Evolutionary conservation across 371 early-diverging fungal species (phyloP), one percentile per base, ranked within the genome.

Genomic region (Mucor irregularis): DNA sequence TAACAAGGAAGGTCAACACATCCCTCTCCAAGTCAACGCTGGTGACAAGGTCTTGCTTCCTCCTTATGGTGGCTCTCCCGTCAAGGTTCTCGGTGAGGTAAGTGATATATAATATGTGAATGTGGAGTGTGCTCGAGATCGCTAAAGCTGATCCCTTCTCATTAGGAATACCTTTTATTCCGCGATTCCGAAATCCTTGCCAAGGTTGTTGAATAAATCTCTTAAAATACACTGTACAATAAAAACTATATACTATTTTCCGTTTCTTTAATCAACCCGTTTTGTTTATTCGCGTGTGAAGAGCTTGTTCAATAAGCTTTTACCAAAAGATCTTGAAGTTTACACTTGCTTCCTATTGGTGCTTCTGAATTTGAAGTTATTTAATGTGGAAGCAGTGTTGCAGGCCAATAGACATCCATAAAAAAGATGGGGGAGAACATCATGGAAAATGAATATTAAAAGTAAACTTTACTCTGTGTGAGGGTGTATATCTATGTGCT

Each of bases 21-120:
- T 91, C 51, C 88, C 97, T 49, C 64, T 89, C 14, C 82, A 88
- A 58, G 86, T 97, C 58, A 82, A 89, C 62, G 86, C 78, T 62
- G 98, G 98, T 58, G 98, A 99, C 78, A 89, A 90, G 62, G 94
- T 99, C 25, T 81, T 99, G 31, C 89, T 99, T 40, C 98, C 99
- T 49, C 79, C 89, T 28, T 99, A 88, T 69, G 98, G 98, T 73
- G 99, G 99, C 40, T 87, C 76, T 81, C 66, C 82, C 53, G 91
- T 99, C 81, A 97, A 97, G 87, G 69, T 97, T 51, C 84, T 85
- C 45, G 81, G 78, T 30, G 90, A 93, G 71, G 92, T 91, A 77
- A 79, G 70, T 25, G 5, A 21, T 9, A 31, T 25, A 49, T 34
- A 47, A 47, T 16, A n/a, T 6, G 37, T 9, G n/a, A 13, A 26